Base-by-base conservation (phyloP, 805 yeast species). In the Kodamaea laetipori region DNA sequence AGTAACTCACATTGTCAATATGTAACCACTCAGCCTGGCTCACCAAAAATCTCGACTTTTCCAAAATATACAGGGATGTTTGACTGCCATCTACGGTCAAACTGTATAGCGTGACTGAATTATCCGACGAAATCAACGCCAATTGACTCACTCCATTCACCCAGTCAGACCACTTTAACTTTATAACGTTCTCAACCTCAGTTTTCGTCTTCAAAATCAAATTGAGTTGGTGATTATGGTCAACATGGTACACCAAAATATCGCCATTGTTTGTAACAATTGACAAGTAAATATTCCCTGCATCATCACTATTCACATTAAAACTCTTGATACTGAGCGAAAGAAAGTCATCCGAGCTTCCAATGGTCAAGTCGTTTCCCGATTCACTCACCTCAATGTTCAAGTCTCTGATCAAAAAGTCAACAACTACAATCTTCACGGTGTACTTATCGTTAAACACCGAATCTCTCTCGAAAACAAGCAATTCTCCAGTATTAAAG, bases 401-500 rank as follows among this genome's bases (percentile, higher is more conserved):
- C 37, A 61, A 50, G 21, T 62, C 63, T 17, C 46, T 41, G 9
- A 58, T 39, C 16, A 68, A 47, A 3, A 53, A 41, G 9, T 62
- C 57, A 37, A 67, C 66, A 21, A 68, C 51, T 17, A 59, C 58
- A 25, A 55, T 45, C 32, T 50, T 53, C 3, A 64, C 57, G 10
- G 40, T 24, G 38, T 62, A 69, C 30, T 57, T 55, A 27, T 53
- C 57, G 3, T 52, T 39, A 21, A 52, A 57, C 10, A 50, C 44
- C n/a, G 57, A 51, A 6, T 56, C 53, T 38, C 73, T 50, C 32
- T 57, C 55, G 13, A 69, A 48, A 4, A 69, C 44, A 27, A 69
- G 40, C 10, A 69, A 51, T 41, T 71, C 76, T 0, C 71, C 70
- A 1, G 74, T 60, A 43, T 65, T 69, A 39, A 61, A 60, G 21